Conservation (phyloP, 495 filamentous ascomycete genomes). For the Penicillium diatomitis region DNA sequence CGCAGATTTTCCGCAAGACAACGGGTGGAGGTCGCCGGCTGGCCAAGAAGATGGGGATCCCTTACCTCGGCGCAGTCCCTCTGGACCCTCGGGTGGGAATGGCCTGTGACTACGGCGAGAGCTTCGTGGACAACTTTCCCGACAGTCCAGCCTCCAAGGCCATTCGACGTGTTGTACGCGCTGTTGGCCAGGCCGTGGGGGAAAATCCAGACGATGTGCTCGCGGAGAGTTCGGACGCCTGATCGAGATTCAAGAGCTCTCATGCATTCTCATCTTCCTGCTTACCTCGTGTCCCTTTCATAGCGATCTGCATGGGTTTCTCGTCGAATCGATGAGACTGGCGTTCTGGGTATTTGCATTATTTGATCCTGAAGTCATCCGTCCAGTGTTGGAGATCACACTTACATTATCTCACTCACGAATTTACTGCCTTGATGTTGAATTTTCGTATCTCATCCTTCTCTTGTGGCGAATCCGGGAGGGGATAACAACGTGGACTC, state of each 20-base stretch:
- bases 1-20: constrained; percentile 81
- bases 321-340: no score
- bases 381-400: no score
- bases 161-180: constrained; percentile 64
- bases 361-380: no score
- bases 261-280: no score
- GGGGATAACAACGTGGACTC: no score
- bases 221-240: constrained; percentile 26
- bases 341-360: no score
- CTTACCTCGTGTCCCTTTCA: no score
- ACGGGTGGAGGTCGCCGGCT: constrained; percentile 77
- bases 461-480: no score
- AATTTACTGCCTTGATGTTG: no score
- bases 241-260: not conserved
- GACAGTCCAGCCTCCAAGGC: constrained; percentile 83
- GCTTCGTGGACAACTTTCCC: constrained; percentile 87
- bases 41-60: constrained; percentile 75
- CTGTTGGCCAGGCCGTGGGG: constrained; percentile 56
- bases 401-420: no score
- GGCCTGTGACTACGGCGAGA: constrained; percentile 94
- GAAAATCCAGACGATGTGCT: constrained; percentile 36
- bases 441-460: no score
- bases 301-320: no score
- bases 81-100: constrained; percentile 91
- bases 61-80: constrained; percentile 85